Base-by-base conservation (phyloP, 2,329 filamentous ascomycete genomes). In the Hortaea sp. region DNA sequence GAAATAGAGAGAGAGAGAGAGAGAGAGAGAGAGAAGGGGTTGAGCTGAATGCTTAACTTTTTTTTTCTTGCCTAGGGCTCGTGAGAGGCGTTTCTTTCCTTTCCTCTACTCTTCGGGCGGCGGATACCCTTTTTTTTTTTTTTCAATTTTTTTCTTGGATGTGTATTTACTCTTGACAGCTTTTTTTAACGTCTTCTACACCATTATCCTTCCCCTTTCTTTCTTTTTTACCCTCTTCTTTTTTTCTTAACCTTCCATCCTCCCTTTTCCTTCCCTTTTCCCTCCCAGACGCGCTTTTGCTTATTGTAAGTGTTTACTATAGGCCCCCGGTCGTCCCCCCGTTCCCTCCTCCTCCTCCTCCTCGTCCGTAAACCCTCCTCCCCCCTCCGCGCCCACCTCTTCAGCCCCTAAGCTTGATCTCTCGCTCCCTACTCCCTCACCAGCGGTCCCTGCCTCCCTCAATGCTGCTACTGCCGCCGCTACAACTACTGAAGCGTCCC, bases 301-400 rank as follows among this genome's bases (percentile, higher is more conserved):
- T 49, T 32, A 49, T 49, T 32, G 47, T 49, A 47, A 46, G 47
- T 49, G 38, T 46, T 32, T 41, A 20, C 20, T 45, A 27, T 44
- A 49, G 47, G 47, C 41, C 31, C 41, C n/a, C n/a, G n/a, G 35
- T 41, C 28, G 20, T 42, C 6, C 40, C 29, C 29, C 40, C 30
- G 20, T 20, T 42, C 7, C 42, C 28, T 9, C 20, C 20, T 43
- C 31, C 40, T 43, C 31, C 40, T 29, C 45, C 35, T 44, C 42
- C 37, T 37, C 41, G 13, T 40, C 41, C 12, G 13, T 41, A 11
- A 41, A 43, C 6, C 27, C 29, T 29, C 20, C 41, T 20, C 13
- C 43, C 27, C 9, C 12, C n/a, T 13, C 40, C 40, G 11, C 38
- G 13, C 28, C 28, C 29, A 9, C 13, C 40, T 41, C 40, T 39